Conservation (phyloP, 305 asterid species). For the Fraxinus ornus region DNA sequence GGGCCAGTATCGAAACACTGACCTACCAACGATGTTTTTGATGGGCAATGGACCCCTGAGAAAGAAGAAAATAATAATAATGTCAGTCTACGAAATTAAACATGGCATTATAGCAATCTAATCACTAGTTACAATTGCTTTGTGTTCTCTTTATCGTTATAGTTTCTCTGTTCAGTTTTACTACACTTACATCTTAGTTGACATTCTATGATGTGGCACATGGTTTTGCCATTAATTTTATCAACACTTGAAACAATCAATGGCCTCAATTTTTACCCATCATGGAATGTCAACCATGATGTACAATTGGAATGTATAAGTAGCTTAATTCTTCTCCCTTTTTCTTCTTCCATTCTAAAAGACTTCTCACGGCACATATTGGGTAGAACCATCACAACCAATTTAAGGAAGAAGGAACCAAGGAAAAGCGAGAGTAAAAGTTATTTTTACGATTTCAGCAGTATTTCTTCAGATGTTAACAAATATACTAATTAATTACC, state of each 20-base stretch:
- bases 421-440: not conserved
- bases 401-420: not conserved
- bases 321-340: not conserved
- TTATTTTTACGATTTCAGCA: not conserved
- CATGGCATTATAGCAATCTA: not conserved
- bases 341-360: not conserved
- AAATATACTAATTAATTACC: conserved; percentile 38
- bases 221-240: not conserved
- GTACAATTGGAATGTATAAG: not conserved
- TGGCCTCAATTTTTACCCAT: not conserved
- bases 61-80: not conserved
- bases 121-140: not conserved
- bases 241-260: not conserved
- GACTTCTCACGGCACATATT: not conserved
- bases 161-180: not conserved
- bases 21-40: conserved; percentile 45
- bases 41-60: conserved; percentile 56
- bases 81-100: not conserved
- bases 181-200: not conserved
- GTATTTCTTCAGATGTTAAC: not conserved
- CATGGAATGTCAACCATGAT: not conserved
- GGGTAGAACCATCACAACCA: not conserved
- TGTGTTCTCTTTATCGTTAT: not conserved
- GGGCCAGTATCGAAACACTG: conserved; percentile 53
- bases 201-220: not conserved